Evolutionary conservation across 2,329 filamentous ascomycete genomes (phyloP), one percentile per base, ranked within the genome.

Genomic region (Phaeophleospora eucalypticola): DNA sequence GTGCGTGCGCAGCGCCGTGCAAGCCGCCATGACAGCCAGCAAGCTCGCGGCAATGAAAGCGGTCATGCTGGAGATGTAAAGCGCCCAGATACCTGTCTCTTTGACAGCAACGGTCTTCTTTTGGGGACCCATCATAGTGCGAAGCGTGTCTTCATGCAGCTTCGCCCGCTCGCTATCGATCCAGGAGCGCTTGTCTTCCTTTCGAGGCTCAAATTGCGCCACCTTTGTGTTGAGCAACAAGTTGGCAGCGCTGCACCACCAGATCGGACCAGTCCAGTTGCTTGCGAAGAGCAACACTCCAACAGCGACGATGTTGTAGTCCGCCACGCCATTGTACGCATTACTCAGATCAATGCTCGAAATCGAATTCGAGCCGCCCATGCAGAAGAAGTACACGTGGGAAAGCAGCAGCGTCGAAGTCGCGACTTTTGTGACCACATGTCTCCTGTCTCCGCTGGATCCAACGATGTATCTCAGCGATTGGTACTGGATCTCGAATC

Each of bases 291-390:
- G 89, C 42, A 98, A 74, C 3, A 87, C 52, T 0, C 89, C 93
- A 14, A 98, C 93, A 14, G 83, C 77, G n/a, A 82, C 53, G 52
- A 93, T 75, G 62, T 87, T 90, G 73, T 94, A 98, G 46, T 77
- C 81, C 41, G 78, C 79, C 32, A 98, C 77, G 52, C 93, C 93
- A 61, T 98, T 98, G 71, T 98, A 98, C 0, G 90, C 90, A 63
- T 85, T 95, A 4, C 89, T 94, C 16, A 98, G 78, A 63, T 97
- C 90, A 59, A 98, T 82, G n/a, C 87, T 91, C 10, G 90, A 95
- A 57, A 98, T 95, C 34, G 93, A 86, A 66, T 98, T 98, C 38
- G 87, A 88, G 64, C 89, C 89, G 18, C 90, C 93, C 53, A 89
- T 82, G 21, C 88, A 85, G 65, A 97, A 98, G 76, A 95, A 98